phyloP scores from a whole-genome alignment of 75 land plant species.

The Cryptomeria japonica region DNA sequence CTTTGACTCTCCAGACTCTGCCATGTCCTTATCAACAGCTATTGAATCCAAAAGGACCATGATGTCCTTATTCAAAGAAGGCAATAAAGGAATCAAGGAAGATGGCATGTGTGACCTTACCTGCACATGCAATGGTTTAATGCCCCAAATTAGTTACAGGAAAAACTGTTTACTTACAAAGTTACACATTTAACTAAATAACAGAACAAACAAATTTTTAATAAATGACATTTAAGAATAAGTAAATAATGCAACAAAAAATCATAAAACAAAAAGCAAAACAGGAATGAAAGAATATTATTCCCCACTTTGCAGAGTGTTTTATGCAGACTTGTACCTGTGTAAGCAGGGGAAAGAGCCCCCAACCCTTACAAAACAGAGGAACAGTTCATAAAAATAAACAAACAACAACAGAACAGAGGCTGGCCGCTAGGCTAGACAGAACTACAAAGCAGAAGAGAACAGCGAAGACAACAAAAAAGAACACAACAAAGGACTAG shows the following conservation, averaged over 20 bases:
- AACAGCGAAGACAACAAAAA: no score
- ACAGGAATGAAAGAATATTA: background rate
- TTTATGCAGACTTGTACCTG: background rate
- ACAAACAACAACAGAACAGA: no score
- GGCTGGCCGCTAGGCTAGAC: no score
- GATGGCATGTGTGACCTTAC: constrained; percentile 83
- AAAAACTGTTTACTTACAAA: background rate
- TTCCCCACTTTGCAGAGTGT: background rate
- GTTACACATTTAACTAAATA: background rate
- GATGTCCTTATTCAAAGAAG: constrained; percentile 56
- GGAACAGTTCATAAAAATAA: no score
- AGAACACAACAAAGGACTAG: no score
- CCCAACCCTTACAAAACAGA: no score
- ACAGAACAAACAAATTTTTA: background rate
- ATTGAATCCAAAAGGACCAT: constrained; percentile 45
- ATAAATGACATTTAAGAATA: background rate
- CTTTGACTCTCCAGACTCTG: constrained; percentile 33
- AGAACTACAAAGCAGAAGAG: no score
- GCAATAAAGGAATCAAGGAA: constrained; percentile 51
- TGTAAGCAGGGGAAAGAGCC: background rate
- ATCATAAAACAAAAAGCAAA: background rate
- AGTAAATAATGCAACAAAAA: background rate
- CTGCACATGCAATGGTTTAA: constrained; percentile 35
- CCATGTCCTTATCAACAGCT: constrained; percentile 30
- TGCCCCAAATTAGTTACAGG: constrained; percentile 1